These are phyloP conservation scores for Pholiota adiposa DNA, from an alignment of 1,284 basidiomycete species.

Conservation along the genomic window DNA sequence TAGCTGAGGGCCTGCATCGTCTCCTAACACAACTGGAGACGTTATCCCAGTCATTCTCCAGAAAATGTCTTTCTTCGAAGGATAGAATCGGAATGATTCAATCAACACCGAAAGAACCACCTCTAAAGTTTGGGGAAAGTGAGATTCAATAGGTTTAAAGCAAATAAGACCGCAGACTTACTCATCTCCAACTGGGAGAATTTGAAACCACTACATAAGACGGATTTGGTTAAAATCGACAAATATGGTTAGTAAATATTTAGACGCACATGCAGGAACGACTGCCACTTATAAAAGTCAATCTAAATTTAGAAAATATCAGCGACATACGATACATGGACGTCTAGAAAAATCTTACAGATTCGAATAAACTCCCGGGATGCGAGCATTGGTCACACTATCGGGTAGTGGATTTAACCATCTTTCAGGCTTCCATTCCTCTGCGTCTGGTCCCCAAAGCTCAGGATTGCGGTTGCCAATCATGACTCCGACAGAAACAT, in stretches of 20 bases:
- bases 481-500: slow-evolving; percentile 38
- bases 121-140: slow-evolving; percentile 4
- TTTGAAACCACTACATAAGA: slow-evolving; percentile 30
- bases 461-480: slow-evolving; percentile 38
- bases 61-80: slow-evolving; percentile 17
- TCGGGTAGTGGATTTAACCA: slow-evolving; percentile 39
- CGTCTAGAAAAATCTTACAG: slow-evolving; percentile 18
- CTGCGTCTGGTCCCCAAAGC: slow-evolving; percentile 30
- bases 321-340: neutral
- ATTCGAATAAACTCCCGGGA: slow-evolving; percentile 40
- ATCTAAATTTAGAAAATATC: slow-evolving; percentile 28
- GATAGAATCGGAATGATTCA: slow-evolving; percentile 16
- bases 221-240: slow-evolving; percentile 1
- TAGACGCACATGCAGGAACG: slow-evolving; percentile 37
- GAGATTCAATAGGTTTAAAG: neutral
- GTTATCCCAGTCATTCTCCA: slow-evolving; percentile 16
- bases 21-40: slow-evolving; percentile 6
- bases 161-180: neutral
- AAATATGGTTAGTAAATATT: neutral
- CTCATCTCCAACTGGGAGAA: slow-evolving; percentile 36
- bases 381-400: slow-evolving; percentile 27
- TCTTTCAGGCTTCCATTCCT: slow-evolving; percentile 40
- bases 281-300: slow-evolving; percentile 45
- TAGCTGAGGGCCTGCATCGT: neutral
- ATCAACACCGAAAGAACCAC: slow-evolving; percentile 14